Percentiles rank a stretch among this genome's conserved stretches.
Evolutionary conservation across 352 stramenopile genomes (phyloP).

Genomic region (Globisporangium okanoganense): DNA sequence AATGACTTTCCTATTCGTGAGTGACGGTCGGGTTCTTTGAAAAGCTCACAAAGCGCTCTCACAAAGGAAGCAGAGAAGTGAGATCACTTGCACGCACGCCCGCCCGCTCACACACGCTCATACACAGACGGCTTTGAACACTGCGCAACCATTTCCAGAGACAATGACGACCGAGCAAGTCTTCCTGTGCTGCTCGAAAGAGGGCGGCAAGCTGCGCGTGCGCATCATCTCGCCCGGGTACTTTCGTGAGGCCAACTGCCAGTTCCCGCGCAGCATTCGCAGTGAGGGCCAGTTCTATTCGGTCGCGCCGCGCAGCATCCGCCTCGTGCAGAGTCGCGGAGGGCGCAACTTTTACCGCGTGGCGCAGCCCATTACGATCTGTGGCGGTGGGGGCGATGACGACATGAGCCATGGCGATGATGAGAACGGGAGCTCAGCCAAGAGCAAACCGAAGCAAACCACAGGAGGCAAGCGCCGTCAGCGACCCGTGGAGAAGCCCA

Average conservation of each 20-base stretch:
- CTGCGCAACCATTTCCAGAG: neutral
- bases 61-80: too few species aligned
- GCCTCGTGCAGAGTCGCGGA: slow-evolving; percentile 2
- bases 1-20: neutral
- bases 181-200: slow-evolving; percentile 10
- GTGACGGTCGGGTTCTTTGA: neutral
- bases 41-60: too few species aligned
- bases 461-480: neutral
- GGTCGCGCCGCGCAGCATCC: slow-evolving; percentile 11
- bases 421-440: neutral
- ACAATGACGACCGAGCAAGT: slow-evolving; percentile 1
- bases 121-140: too few species aligned
- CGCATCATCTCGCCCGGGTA: slow-evolving; percentile 16
- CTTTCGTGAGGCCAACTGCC: slow-evolving; percentile 17
- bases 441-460: neutral
- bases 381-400: slow-evolving; percentile 1
- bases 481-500: slow-evolving; percentile 9
- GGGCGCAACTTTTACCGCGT: slow-evolving; percentile 17
- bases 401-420: too few species aligned
- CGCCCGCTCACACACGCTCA: too few species aligned
- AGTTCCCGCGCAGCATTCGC: slow-evolving; percentile 19
- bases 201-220: slow-evolving; percentile 15
- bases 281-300: slow-evolving; percentile 9
- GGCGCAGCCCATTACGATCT: slow-evolving; percentile 16
- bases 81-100: neutral